phyloP scores from a whole-genome alignment of 1,284 basidiomycete species.

The Macrocystidia cucumis region DNA sequence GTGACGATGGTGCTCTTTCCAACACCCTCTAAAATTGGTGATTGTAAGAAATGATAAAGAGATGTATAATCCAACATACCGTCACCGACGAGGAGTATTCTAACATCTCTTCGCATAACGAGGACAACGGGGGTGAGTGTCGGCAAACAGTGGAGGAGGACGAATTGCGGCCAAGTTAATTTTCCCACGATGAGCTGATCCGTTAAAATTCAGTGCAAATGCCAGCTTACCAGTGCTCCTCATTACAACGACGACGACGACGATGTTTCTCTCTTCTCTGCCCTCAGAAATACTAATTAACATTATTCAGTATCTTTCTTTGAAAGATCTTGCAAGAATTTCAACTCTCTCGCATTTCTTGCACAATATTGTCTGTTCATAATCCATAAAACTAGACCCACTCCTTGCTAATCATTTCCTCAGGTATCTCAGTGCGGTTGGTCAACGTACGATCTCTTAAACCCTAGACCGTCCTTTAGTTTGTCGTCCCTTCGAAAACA shows the following conservation, averaged over 20 bases:
- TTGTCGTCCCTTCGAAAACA: constrained; percentile 33
- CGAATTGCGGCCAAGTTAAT: too few species aligned
- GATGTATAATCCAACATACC: constrained; percentile 34
- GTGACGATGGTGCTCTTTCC: constrained; percentile 95
- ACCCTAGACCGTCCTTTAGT: constrained; percentile 47
- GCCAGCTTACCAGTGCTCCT: not conserved
- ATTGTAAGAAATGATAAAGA: constrained; percentile 8
- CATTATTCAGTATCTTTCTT: constrained; percentile 38
- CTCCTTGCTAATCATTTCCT: constrained; percentile 6
- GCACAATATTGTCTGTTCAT: too few species aligned
- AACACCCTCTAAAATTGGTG: constrained; percentile 64
- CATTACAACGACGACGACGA: constrained; percentile 6
- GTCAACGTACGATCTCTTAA: constrained; percentile 37
- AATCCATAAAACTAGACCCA: not conserved
- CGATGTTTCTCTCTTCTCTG: constrained; percentile 22
- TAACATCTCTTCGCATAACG: constrained; percentile 78
- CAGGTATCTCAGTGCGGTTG: constrained; percentile 61
- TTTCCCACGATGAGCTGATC: not conserved
- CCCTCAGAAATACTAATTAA: constrained; percentile 54
- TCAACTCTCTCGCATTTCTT: constrained; percentile 12
- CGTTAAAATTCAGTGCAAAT: not conserved
- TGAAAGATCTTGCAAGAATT: constrained; percentile 38
- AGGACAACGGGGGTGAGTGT: not conserved
- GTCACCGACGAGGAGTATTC: constrained; percentile 92
- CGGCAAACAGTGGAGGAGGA: not conserved